Evolutionary conservation across 176 grass and related monocot genomes (phyloP).

Genomic region (Oryza rufipogon): DNA sequence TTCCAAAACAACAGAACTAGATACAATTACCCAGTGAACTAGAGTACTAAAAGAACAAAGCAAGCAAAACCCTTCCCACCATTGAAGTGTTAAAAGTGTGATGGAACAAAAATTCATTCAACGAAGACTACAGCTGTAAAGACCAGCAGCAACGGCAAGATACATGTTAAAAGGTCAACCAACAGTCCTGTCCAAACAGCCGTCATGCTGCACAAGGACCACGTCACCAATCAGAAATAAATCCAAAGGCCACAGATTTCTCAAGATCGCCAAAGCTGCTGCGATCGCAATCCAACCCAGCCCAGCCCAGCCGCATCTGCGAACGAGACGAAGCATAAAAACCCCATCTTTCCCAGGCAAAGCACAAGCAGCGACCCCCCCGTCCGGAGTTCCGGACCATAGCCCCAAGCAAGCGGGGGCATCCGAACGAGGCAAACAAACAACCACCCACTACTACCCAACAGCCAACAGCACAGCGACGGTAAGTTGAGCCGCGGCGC

Average conservation of each 20-base stretch:
- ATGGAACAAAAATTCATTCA: not conserved
- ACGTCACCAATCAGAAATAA: slow-evolving; percentile 13
- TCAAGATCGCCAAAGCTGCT: not conserved
- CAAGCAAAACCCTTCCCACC: slow-evolving; percentile 21
- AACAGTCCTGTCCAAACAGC: not conserved
- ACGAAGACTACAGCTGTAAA: slow-evolving; percentile 6
- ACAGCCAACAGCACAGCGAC: not conserved
- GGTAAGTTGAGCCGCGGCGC: slow-evolving; percentile 7
- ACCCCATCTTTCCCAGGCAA: not conserved
- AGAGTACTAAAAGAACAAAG: slow-evolving; percentile 11
- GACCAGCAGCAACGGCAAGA: not conserved
- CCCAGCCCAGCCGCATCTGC: slow-evolving; percentile 11
- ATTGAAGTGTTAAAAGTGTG: not conserved
- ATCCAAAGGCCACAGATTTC: not conserved
- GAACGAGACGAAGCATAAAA: not conserved
- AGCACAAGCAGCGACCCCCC: not conserved
- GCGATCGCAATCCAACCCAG: not conserved
- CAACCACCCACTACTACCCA: not conserved
- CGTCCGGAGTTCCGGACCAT: not conserved
- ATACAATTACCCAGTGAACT: not conserved
- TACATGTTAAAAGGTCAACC: not conserved
- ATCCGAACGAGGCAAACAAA: not conserved
- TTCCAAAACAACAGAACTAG: slow-evolving; percentile 2
- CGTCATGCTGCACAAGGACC: not conserved
- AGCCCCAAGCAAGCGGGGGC: slow-evolving; percentile 13